Conservation (phyloP, 1,139 yeast species). For the Lodderomyces parapsilosis region DNA sequence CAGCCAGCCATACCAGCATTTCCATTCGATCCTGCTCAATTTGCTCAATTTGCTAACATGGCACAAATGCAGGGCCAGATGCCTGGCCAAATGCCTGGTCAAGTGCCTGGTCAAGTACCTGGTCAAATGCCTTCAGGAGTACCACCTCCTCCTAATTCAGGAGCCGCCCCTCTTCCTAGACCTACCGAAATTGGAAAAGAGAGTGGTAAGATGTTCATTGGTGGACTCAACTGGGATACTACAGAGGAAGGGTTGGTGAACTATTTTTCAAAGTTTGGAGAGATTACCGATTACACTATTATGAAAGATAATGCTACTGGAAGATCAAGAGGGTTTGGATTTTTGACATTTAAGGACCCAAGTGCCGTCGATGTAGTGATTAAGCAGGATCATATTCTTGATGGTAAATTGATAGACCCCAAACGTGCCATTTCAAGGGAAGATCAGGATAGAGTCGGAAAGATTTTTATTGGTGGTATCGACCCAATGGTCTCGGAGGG, state of each 20-base stretch:
- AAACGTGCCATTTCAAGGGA: constrained; percentile 97
- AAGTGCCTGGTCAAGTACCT: constrained; percentile 7
- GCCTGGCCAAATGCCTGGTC: too few species aligned
- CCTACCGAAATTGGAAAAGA: constrained; percentile 40
- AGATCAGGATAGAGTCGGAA: constrained; percentile 96
- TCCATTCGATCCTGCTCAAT: constrained; percentile 13
- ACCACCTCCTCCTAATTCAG: constrained; percentile 1
- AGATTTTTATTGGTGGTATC: constrained; percentile 97
- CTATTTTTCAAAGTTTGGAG: constrained; percentile 89
- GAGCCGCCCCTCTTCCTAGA: background rate
- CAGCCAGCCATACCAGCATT: constrained; percentile 7
- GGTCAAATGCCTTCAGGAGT: background rate
- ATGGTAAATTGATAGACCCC: constrained; percentile 97
- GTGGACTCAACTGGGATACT: constrained; percentile 98
- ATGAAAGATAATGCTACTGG: constrained; percentile 93
- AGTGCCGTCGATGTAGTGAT: constrained; percentile 85
- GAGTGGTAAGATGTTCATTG: constrained; percentile 93
- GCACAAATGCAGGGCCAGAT: constrained; percentile 14
- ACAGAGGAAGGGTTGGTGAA: constrained; percentile 80
- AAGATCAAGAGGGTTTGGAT: constrained; percentile 95
- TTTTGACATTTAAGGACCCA: constrained; percentile 82
- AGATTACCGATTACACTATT: constrained; percentile 83
- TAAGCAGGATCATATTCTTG: constrained; percentile 83
- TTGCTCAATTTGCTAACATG: constrained; percentile 18
- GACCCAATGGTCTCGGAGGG: constrained; percentile 93